Evolutionary conservation across 768 basidiomycete species (phyloP), one percentile per base, ranked within the genome.

Genomic region (Lactarius tabidus): DNA sequence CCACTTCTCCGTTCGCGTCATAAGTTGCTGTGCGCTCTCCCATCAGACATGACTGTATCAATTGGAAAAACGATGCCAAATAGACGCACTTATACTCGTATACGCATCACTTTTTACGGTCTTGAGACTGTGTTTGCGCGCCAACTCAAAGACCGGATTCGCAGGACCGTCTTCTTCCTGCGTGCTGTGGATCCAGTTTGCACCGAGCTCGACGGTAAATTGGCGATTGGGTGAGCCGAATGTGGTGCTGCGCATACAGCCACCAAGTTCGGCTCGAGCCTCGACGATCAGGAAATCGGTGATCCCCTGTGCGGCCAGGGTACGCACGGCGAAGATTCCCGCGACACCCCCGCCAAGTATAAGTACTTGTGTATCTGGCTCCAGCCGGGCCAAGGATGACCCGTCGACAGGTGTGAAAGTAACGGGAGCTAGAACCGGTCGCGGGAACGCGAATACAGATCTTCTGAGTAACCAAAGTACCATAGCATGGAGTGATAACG

Each of bases 331-430:
- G 38, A 84, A 84, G 31, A 87, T 74, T 4, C 87, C 87, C 0
- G 87, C 73, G 41, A 87, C 81, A 6, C 87, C 86, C 33, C 84
- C 86, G 6, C 87, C 87, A n/a, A 87, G 78, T 64, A 88, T 83
- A 26, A 87, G 77, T 6, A 85, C 80, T 1, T 70, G 36, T 2
- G 70, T 68, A 38, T 71, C 62, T 33, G 18, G 33, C 15, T 12
- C 45, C 45, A 23, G n/a, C 7, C 45, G n/a, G 23, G 23, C 2
- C 23, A 26, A 20, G 18, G 41, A 8, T n/a, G n/a, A n/a, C n/a
- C n/a, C n/a, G 18, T 2, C 20, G 1, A 18, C 20, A 7, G 41
- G 41, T n/a, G 41, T 8, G 41, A 18, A 18, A 6, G 7, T 43
- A 43, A 2, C 20, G 20, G 23, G 45, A 14, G 45, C 12, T 5